Evolutionary conservation across 2,329 filamentous ascomycete genomes (phyloP), one percentile per base, ranked within the genome.

Genomic region (Monosporascus sp.): DNA sequence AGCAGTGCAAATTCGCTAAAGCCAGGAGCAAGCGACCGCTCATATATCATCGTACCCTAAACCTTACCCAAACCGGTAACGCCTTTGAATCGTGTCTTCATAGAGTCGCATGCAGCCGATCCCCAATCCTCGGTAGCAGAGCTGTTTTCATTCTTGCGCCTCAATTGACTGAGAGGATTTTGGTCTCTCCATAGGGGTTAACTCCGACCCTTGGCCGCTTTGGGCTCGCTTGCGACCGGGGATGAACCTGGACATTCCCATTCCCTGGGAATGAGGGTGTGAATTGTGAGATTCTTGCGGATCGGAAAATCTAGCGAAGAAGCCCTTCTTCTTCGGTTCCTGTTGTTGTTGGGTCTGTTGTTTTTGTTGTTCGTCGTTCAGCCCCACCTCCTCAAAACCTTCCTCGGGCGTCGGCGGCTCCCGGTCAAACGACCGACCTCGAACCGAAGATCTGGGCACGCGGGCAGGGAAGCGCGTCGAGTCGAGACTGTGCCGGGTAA

Each of bases 321-420:
- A 86, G 14, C 88, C 80, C 54, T 85, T 86, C 74, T 90, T 92
- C 76, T 90, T 91, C 17, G 79, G 73, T 8, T 64, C 62, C 46
- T 70, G 63, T 37, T 70, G 70, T 52, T 67, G 72, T 57, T 82
- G 80, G 8, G 28, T 11, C 46, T 70, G 63, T 37, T 70, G 70
- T 53, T 68, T 72, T 57, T 82, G 80, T 62, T 80, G 74, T 38
- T 94, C 90, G 60, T 96, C 92, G 54, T 86, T 84, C 46, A 97
- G 75, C 4, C 91, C 91, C 8, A 97, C 89, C 50, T 97, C 93
- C 68, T 97, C 93, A 62, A 97, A 97, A 15, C 77, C 78, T 64
- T 95, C 89, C 63, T 94, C 90, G 43, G 84, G 80, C 31, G 85
- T 88, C n/a, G 83, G 78, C 28, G 80, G 78, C 51, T 85, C 79